Conservation (phyloP, 2,329 filamentous ascomycete genomes). For the Botrytis fragariae region DNA sequence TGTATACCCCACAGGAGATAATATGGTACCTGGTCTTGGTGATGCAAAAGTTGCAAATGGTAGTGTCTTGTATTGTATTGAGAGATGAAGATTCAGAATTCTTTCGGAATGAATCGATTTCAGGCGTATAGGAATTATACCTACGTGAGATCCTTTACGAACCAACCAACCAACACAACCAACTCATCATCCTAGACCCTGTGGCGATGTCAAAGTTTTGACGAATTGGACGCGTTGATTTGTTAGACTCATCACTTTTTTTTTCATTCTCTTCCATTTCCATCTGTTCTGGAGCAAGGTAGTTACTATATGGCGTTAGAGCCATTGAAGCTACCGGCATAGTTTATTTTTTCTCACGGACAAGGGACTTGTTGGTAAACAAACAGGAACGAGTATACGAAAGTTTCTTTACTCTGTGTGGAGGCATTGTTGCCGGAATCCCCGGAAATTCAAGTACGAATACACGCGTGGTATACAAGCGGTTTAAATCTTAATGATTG, state of each 20-base stretch:
- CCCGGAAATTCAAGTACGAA: neutral
- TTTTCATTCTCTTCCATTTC: neutral
- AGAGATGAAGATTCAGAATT: neutral
- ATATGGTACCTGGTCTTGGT: neutral
- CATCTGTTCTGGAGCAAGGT: constrained; percentile 4
- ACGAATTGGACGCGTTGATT: constrained; percentile 14
- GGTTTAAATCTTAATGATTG: neutral
- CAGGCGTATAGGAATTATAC: neutral
- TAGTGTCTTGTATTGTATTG: neutral
- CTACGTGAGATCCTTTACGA: neutral
- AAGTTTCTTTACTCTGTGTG: neutral
- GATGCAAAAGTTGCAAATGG: neutral
- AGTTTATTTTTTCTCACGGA: neutral
- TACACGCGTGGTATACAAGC: neutral
- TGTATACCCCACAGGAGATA: neutral
- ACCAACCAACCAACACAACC: neutral
- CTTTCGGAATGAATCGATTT: neutral
- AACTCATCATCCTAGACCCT: neutral
- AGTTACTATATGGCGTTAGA: neutral
- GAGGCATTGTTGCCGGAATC: neutral
- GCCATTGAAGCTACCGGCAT: neutral
- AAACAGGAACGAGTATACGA: neutral
- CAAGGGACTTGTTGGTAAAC: neutral
- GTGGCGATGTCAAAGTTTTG: neutral
- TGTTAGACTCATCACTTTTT: neutral